A percentile compares a stretch with the other conserved stretches of the same genome.
phyloP scores from a whole-genome alignment of 805 yeast species.

The Candida dajiaensis region DNA sequence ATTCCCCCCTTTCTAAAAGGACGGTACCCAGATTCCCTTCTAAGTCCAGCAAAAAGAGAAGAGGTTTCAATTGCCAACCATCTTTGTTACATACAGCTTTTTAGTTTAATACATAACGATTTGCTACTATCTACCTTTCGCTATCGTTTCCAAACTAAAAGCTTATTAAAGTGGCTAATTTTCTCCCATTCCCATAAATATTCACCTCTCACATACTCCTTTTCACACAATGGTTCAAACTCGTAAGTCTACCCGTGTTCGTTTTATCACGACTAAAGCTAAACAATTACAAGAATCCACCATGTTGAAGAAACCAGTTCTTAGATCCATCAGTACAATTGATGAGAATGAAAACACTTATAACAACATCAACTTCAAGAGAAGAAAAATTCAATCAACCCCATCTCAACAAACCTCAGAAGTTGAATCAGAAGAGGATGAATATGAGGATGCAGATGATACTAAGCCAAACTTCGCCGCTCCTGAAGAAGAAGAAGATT shows the following conservation, averaged over 20 bases:
- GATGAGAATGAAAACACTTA: conserved; percentile 25
- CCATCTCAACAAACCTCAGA: neutral
- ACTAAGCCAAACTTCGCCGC: conserved; percentile 1
- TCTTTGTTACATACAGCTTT: neutral
- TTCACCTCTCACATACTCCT: neutral
- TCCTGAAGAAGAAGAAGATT: conserved; percentile 15
- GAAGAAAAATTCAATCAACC: conserved; percentile 13
- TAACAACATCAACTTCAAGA: conserved; percentile 23
- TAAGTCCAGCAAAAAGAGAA: neutral
- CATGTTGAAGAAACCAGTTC: conserved; percentile 19
- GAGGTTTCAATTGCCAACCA: neutral
- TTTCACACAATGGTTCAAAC: conserved; percentile 15
- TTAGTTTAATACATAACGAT: neutral
- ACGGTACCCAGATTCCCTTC: neutral
- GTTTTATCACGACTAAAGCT: conserved; percentile 22
- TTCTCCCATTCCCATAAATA: neutral
- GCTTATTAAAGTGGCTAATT: neutral
- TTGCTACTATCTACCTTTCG: neutral
- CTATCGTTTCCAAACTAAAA: neutral
- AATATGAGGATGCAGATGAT: conserved; percentile 1
- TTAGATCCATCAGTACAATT: conserved; percentile 24
- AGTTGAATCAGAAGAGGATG: neutral
- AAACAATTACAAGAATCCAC: conserved; percentile 17
- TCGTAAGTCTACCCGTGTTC: conserved; percentile 26
- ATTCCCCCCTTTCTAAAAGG: neutral